Evolutionary conservation across 1,284 basidiomycete species (phyloP), one percentile per base, ranked within the genome.

Genomic region (Laetiporus sulphureus): DNA sequence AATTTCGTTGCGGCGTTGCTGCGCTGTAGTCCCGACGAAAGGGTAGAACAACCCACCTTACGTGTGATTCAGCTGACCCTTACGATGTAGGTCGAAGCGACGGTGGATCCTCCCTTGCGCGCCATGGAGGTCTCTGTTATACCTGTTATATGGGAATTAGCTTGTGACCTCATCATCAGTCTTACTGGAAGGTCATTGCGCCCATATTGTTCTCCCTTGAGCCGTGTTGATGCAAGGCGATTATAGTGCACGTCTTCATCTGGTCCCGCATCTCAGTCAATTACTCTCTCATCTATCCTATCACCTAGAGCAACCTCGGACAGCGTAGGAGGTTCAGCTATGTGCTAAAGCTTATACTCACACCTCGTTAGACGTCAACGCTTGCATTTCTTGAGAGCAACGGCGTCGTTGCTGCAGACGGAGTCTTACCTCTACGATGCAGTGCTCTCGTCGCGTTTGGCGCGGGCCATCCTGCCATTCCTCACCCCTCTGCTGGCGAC

Each of bases 261-360:
- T 89, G 15, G 68, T 71, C 5, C 73, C 83, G 0, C 66, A 81
- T 48, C 35, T 67, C 0, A 58, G 73, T 12, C 71, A 63, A 32
- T 43, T 88, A 11, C 52, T 75, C 8, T 67, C 68, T 21, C 63
- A 69, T 31, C 54, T 88, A 12, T 61, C 68, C 2, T 75, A 69
- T 51, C 83, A 79, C 42, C 62, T 89, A 1, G 86, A 89, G 56
- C 72, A 73, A 45, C 60, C 64, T 13, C 60, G 61, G 22, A 58
- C 66, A 8, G 38, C 65, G 83, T 85, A 58, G 53, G 77, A 65
- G 22, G 16, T 32, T 22, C 5, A 32, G 30, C 16, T 31, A 22
- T 18, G 11, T 21, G n/a, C 2, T n/a, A 15, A 15, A 5, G 2
- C 21, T 10, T 22, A 40, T 23, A 49, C 29, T 42, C 15, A n/a